Base-by-base conservation (phyloP, 352 stramenopile genomes). In the Phytophthora multivora region DNA sequence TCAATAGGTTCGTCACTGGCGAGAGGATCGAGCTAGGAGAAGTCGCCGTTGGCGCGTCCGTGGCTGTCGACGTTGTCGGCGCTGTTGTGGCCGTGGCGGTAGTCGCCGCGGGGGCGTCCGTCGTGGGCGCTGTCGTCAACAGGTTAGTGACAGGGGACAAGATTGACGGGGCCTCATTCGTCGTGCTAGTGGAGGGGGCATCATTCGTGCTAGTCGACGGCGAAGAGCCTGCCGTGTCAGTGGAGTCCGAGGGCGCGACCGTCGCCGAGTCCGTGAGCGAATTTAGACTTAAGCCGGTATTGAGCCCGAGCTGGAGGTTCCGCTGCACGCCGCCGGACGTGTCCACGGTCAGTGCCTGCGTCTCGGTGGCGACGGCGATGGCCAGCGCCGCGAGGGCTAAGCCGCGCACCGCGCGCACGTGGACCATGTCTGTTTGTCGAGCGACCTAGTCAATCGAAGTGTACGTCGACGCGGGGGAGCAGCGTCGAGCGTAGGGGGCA, bases 381-480 rank as follows among this genome's bases (percentile, higher is more conserved):
- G 33, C 58, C 46, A 72, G 41, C 26, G 52, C 51, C 58, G 31
- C 51, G 46, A 72, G 51, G 47, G 41, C 53, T 39, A 72, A 47
- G 40, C 51, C 53, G 40, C 51, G 64, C 64, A 64, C 40, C 25
- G 59, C 53, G 46, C 51, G 64, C 64, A 64, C 40, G 31, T 68
- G 47, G 18, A 68, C 51, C 57, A 72, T 67, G 49, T 55, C 38
- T 59, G 25, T 64, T 35, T 59, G 18, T 61, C 51, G 19, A 49
- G 16, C 39, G 28, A 33, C 8, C 35, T 43, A 33, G 48, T 70
- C 41, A 70, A 70, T 58, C 33, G 51, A 51, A 51, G 51, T 63
- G 56, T 71, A 71, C 63, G 63, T 55, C 63, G 51, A 49, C 63
- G 56, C 30, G 11, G 9, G 28, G 28, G 36, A 19, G 21, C 2